Evolutionary conservation across 257 asterid genomes (phyloP).

Genomic region (Hygrophila difformis): DNA sequence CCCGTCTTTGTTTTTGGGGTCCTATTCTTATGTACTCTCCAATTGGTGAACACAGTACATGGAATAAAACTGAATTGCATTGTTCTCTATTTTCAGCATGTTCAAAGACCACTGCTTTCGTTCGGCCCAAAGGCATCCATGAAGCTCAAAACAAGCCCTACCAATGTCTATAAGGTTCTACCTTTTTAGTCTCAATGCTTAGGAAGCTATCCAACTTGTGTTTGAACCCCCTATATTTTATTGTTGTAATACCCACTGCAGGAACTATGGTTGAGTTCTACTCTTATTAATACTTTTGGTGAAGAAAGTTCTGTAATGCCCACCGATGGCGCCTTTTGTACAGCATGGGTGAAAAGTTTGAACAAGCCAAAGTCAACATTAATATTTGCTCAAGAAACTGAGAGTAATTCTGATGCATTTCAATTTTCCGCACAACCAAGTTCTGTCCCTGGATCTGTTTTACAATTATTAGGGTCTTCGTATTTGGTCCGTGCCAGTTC

Average conservation of each 20-base stretch:
- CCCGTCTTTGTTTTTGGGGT: not conserved
- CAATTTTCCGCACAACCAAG: slow-evolving; percentile 73
- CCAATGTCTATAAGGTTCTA: slow-evolving; percentile 79
- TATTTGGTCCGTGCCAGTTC: slow-evolving; percentile 84
- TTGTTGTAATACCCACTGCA: slow-evolving; percentile 26
- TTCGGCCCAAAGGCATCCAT: slow-evolving; percentile 90
- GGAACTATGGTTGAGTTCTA: slow-evolving; percentile 80
- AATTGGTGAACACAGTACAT: not conserved
- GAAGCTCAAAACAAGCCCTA: slow-evolving; percentile 69
- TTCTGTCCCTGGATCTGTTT: slow-evolving; percentile 75
- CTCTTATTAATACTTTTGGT: slow-evolving; percentile 59
- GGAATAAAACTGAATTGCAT: slow-evolving; percentile 10
- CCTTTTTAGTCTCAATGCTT: slow-evolving; percentile 13
- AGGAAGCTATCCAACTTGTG: slow-evolving; percentile 3
- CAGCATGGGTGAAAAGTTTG: slow-evolving; percentile 67
- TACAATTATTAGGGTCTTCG: slow-evolving; percentile 80
- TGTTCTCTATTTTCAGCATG: slow-evolving; percentile 60
- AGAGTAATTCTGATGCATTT: slow-evolving; percentile 23
- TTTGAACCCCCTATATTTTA: slow-evolving; percentile 8
- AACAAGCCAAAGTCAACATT: slow-evolving; percentile 54
- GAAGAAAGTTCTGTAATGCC: slow-evolving; percentile 62
- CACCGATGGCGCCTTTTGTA: slow-evolving; percentile 75
- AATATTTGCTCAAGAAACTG: slow-evolving; percentile 58
- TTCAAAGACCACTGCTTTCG: slow-evolving; percentile 82
- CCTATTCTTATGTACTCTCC: not conserved